Conservation (phyloP, 768 basidiomycete genomes). For the Leccinum truebloodii region DNA sequence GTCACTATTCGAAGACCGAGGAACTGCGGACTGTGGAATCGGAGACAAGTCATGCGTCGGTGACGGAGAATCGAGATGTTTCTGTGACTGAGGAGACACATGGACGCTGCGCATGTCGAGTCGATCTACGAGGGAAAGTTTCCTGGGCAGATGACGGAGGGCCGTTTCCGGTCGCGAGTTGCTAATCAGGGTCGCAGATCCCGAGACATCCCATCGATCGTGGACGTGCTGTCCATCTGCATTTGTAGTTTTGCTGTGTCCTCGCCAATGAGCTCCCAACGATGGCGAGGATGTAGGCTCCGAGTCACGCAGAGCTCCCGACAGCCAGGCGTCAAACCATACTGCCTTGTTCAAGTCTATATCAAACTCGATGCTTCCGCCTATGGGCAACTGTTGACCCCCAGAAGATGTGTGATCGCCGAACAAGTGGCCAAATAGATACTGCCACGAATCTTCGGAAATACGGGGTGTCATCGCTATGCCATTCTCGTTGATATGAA, state of each 20-base stretch:
- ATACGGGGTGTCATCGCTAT: conserved; percentile 64
- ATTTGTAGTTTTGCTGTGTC: conserved; percentile 52
- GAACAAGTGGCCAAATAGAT: conserved; percentile 66
- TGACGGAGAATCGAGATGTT: conserved; percentile 13
- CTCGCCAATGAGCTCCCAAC: conserved; percentile 44
- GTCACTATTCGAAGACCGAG: conserved; percentile 50
- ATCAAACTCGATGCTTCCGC: conserved; percentile 85
- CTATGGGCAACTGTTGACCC: conserved; percentile 54
- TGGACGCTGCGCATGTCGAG: conserved; percentile 48
- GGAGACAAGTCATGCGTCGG: conserved; percentile 50
- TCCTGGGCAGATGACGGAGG: conserved; percentile 58
- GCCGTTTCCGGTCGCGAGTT: conserved; percentile 31
- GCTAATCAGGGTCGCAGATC: conserved; percentile 12
- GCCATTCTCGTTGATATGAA: conserved; percentile 61
- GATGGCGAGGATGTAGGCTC: conserved; percentile 42
- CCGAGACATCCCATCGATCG: conserved; percentile 35
- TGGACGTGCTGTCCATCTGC: conserved; percentile 40
- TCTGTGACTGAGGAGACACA: conserved; percentile 33
- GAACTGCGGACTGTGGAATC: conserved; percentile 62
- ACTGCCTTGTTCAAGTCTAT: conserved; percentile 73
- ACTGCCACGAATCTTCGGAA: conserved; percentile 75
- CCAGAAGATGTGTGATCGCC: conserved; percentile 39
- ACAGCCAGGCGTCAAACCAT: conserved; percentile 77
- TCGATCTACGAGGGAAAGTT: conserved; percentile 69
- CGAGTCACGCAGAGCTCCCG: conserved; percentile 48